These are phyloP conservation scores for Podospora comata DNA, from an alignment of 495 filamentous ascomycete species.

Conservation along the genomic window DNA sequence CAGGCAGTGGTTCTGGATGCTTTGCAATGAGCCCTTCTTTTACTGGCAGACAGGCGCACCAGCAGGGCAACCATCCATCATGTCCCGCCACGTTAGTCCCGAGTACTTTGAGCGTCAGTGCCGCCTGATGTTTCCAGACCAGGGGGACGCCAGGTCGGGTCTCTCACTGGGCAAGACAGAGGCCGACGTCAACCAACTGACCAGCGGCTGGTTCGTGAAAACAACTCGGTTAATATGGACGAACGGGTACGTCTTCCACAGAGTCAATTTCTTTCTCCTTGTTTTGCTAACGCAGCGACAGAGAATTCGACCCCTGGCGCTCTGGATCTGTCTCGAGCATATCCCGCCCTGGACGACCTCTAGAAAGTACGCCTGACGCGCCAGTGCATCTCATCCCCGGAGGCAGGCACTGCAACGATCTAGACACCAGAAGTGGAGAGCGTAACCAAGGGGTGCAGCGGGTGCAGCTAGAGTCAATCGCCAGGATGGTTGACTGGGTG, in stretches of 20 bases:
- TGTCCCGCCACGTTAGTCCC: constrained; percentile 53
- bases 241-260: constrained; percentile 46
- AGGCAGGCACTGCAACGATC: constrained; percentile 4
- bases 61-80: constrained; percentile 37
- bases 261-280: neutral
- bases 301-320: constrained; percentile 6
- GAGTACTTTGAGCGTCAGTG: constrained; percentile 61
- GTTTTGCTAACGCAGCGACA: neutral
- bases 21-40: constrained; percentile 62
- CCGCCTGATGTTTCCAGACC: constrained; percentile 53
- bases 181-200: constrained; percentile 52
- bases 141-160: constrained; percentile 49
- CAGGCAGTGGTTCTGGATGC: constrained; percentile 61
- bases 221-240: constrained; percentile 57
- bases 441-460: neutral
- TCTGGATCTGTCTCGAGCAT: neutral
- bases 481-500: neutral
- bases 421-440: neutral
- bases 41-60: constrained; percentile 57
- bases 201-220: constrained; percentile 56
- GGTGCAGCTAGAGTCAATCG: neutral
- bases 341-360: neutral
- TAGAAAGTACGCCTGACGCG: neutral
- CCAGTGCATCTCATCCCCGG: neutral
- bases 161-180: constrained; percentile 49